Percentiles rank a stretch among this genome's conserved stretches.
phyloP scores from a whole-genome alignment of 106 monocot genomes.

The Dendrobium huoshanense region DNA sequence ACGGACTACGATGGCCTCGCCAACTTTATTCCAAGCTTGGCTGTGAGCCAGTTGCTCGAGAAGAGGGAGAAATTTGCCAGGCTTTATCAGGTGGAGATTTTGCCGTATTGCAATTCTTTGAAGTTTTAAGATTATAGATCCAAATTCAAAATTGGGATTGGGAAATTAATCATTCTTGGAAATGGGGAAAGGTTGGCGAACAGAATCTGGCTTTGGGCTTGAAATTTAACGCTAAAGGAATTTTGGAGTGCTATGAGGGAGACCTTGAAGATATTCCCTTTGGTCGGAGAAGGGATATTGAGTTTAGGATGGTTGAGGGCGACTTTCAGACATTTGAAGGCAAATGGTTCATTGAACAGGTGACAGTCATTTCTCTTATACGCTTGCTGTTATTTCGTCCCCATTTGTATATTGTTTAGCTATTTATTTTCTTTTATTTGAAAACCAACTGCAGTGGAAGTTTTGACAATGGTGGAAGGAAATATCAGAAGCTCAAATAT shows the following conservation, averaged over 20 bases:
- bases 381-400: too few species aligned
- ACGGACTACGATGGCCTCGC: conserved; percentile 91
- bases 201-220: conserved; percentile 79
- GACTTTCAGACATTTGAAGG: conserved; percentile 81
- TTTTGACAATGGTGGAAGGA: too few species aligned
- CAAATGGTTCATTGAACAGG: conserved; percentile 77
- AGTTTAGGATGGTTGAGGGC: conserved; percentile 86
- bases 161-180: not conserved
- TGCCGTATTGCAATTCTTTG: not conserved
- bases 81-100: conserved; percentile 55
- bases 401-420: too few species aligned
- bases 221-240: conserved; percentile 81
- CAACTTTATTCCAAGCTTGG: conserved; percentile 65
- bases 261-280: conserved; percentile 53
- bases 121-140: not conserved
- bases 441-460: too few species aligned
- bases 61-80: conserved; percentile 52
- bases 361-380: conserved; percentile 4
- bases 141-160: not conserved
- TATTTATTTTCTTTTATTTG: too few species aligned
- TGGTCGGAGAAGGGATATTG: conserved; percentile 62
- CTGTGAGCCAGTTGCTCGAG: conserved; percentile 58
- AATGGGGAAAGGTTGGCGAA: conserved; percentile 57
- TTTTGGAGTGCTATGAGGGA: conserved; percentile 80
- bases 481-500: too few species aligned